A percentile compares a stretch with the other conserved stretches of the same genome.
phyloP scores from a whole-genome alignment of 2,329 filamentous ascomycete genomes.

The Leptosphaerulina australis region DNA sequence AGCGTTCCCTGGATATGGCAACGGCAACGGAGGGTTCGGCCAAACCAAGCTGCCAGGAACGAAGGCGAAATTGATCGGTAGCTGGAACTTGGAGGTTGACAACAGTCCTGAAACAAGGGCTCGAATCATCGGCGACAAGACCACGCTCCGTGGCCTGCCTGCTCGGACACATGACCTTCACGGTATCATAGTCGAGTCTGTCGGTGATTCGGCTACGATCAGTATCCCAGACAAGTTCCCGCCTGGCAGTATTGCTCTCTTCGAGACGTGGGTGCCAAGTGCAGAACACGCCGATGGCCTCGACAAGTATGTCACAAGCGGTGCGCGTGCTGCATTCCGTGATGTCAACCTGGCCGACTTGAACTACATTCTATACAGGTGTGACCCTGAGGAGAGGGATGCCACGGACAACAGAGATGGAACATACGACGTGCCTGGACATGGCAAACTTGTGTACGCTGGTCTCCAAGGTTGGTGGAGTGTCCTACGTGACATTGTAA shows the following conservation, averaged over 20 bases:
- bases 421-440: conserved; percentile 83
- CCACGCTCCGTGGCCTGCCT: conserved; percentile 79
- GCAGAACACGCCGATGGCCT: conserved; percentile 83
- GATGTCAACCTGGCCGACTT: conserved; percentile 79
- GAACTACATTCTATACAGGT: conserved; percentile 90
- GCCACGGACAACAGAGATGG: conserved; percentile 80
- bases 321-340: conserved; percentile 77
- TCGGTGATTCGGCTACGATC: conserved; percentile 76
- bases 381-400: conserved; percentile 85
- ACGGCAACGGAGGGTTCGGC: conserved; percentile 78
- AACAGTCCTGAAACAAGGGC: conserved; percentile 71
- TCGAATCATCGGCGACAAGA: conserved; percentile 70
- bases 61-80: conserved; percentile 82
- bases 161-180: conserved; percentile 77
- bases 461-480: conserved; percentile 99
- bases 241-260: conserved; percentile 90
- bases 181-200: conserved; percentile 74
- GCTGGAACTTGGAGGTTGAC: conserved; percentile 92
- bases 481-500: conserved; percentile 80
- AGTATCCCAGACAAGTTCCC: conserved; percentile 82
- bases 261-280: conserved; percentile 93
- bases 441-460: conserved; percentile 88
- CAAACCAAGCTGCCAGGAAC: conserved; percentile 83
- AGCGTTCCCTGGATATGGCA: conserved; percentile 88
- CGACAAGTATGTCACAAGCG: conserved; percentile 84